Evolutionary conservation across 208 protist species (phyloP).

Genomic region (Acanthamoeba divionensis): DNA sequence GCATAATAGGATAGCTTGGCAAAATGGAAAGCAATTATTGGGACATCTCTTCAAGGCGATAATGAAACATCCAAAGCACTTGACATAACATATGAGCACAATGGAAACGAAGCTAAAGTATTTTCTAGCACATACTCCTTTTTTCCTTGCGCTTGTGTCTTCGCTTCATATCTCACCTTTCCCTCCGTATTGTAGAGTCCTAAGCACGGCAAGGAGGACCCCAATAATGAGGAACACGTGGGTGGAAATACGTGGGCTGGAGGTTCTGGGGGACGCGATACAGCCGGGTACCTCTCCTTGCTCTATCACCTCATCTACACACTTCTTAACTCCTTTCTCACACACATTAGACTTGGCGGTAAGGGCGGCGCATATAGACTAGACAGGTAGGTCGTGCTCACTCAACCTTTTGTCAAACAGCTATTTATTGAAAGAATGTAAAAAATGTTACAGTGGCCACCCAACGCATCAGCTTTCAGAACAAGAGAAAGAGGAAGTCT

Average conservation of each 20-base stretch:
- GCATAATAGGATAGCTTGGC: too few species aligned
- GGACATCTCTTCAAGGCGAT: neutral
- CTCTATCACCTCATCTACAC: too few species aligned
- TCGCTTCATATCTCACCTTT: neutral
- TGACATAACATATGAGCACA: conserved; percentile 46
- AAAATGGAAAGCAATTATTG: conserved; percentile 31
- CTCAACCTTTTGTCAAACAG: too few species aligned
- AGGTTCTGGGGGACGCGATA: conserved; percentile 65
- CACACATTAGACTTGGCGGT: neutral
- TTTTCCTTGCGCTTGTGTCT: neutral
- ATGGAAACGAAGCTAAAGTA: conserved; percentile 45
- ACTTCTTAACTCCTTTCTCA: too few species aligned
- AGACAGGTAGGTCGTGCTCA: neutral
- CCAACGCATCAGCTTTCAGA: conserved; percentile 85
- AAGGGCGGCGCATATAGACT: conserved; percentile 84
- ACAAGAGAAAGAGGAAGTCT: conserved; percentile 80
- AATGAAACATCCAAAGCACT: conserved; percentile 9
- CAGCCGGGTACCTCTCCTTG: conserved; percentile 28
- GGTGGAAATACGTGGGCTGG: conserved; percentile 69
- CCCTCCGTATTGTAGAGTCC: conserved; percentile 33
- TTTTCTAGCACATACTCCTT: neutral
- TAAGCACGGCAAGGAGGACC: conserved; percentile 64
- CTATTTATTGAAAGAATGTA: too few species aligned
- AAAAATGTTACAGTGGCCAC: conserved; percentile 86
- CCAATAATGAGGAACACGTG: conserved; percentile 35